These are phyloP conservation scores for Pichia sp. DNA, from an alignment of 1,139 yeast species.

Conservation along the genomic window DNA sequence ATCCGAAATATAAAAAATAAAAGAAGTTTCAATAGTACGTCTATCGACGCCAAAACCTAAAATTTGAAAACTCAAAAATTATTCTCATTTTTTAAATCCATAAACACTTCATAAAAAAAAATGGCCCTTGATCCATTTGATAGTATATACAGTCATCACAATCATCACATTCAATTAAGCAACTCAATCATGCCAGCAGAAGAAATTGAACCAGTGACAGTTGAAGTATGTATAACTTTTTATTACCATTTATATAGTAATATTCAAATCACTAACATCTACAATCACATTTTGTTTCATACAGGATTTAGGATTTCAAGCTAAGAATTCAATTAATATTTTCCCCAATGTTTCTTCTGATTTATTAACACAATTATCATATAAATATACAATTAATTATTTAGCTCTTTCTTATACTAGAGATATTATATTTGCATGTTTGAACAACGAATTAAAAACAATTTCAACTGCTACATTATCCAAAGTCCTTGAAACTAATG, in stretches of 20 bases:
- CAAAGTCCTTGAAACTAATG: constrained; percentile 15
- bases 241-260: neutral
- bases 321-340: constrained; percentile 20
- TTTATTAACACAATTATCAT: constrained; percentile 1
- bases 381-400: constrained; percentile 13
- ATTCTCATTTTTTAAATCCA: too few relatives aligned
- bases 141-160: neutral
- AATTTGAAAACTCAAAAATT: too few relatives aligned
- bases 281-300: neutral
- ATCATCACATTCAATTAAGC: neutral
- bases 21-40: too few relatives aligned
- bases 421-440: constrained; percentile 18
- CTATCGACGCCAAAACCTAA: too few relatives aligned
- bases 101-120: too few relatives aligned
- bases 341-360: constrained; percentile 11
- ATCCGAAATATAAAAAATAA: too few relatives aligned
- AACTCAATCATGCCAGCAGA: constrained; percentile 6
- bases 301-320: constrained; percentile 27
- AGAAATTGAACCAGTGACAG: constrained; percentile 16
- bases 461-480: constrained; percentile 17
- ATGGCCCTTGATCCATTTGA: too few relatives aligned
- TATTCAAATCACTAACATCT: neutral
- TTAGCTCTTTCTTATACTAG: constrained; percentile 18
- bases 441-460: constrained; percentile 15
- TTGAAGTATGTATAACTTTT: constrained; percentile 16